Evolutionary conservation across 1,284 basidiomycete species (phyloP).

Genomic region (Irpex rosettiformis): DNA sequence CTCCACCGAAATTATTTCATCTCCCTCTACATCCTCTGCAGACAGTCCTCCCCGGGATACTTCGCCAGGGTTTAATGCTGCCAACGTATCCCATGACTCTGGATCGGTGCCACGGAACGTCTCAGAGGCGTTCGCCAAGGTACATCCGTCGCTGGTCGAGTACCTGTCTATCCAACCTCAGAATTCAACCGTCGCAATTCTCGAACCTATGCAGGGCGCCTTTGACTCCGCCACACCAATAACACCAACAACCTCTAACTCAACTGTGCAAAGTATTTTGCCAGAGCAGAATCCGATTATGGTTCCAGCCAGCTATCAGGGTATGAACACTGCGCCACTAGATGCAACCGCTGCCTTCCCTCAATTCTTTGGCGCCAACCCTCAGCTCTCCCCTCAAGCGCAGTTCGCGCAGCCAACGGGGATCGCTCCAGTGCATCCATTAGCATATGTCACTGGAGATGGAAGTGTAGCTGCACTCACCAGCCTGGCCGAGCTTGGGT

Average conservation of each 20-base stretch:
- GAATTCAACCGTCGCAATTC: slow-evolving; percentile 26
- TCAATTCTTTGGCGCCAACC: background rate
- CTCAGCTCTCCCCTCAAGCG: background rate
- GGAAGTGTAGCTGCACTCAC: slow-evolving; percentile 2
- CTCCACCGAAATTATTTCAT: background rate
- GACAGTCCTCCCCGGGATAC: slow-evolving; percentile 11
- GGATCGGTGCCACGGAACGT: slow-evolving; percentile 22
- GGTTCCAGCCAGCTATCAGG: background rate
- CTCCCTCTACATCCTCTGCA: background rate
- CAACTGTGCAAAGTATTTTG: background rate
- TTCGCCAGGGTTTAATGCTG: slow-evolving; percentile 14
- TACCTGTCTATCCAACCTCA: slow-evolving; percentile 39
- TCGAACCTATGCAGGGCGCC: slow-evolving; percentile 20
- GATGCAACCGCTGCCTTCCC: background rate
- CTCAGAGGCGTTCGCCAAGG: slow-evolving; percentile 37
- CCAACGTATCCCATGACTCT: slow-evolving; percentile 24
- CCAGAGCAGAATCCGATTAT: background rate
- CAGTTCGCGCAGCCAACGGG: background rate
- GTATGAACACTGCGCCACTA: background rate
- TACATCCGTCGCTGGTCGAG: slow-evolving; percentile 55
- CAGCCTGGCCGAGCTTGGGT: slow-evolving; percentile 13
- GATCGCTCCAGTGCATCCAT: background rate
- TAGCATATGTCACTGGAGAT: slow-evolving; percentile 5
- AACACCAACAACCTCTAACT: background rate
- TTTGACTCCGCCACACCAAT: slow-evolving; percentile 9